Evolutionary conservation across 257 asterid genomes (phyloP), one percentile per base, ranked within the genome.

Genomic region (Linaria vulgaris): DNA sequence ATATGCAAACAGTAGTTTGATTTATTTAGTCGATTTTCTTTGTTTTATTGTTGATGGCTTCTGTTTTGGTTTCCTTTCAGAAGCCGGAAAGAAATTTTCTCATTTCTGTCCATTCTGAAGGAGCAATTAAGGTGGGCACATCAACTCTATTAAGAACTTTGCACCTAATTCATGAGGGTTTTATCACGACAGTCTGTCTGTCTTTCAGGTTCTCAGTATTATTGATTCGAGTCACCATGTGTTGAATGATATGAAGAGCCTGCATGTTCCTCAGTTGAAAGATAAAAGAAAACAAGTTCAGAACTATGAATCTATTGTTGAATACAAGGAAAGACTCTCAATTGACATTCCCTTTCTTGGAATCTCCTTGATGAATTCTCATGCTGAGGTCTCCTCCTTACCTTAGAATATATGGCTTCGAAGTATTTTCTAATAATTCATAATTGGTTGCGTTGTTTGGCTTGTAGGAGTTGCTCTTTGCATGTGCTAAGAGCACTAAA

Each of bases 91-190:
- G 99, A 65, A 89, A 88, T 68, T 80, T 87, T 74, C 74, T 77
- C 43, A 74, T 92, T 61, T 85, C 96, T 60, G 88, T 92, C 64
- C 97, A 87, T 75, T 90, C 99, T 61, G 99, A 92, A 82, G 97
- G 99, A 71, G 96, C 94, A 68, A 84, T 80, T 53, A 92, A 92
- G 95, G 98, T 92, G 62, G 56, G 72, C 21, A 20, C 45, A n/a
- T 69, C 9, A 13, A 34, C 52, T 63, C 64, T 62, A 61, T 37
- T 51, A 21, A 54, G 61, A 50, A 61, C 41, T 64, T 45, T 52
- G 43, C 55, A 41, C 16, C 59, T 19, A 47, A 64, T 37, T 44
- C 75, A 56, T 53, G 48, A 39, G 70, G 72, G n/a, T 67, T 56
- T 76, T 71, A 53, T 67, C 41, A 39, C 63, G 61, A 67, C 23